phyloP scores from a whole-genome alignment of 805 yeast species.

The Barnettozyma pratensis region DNA sequence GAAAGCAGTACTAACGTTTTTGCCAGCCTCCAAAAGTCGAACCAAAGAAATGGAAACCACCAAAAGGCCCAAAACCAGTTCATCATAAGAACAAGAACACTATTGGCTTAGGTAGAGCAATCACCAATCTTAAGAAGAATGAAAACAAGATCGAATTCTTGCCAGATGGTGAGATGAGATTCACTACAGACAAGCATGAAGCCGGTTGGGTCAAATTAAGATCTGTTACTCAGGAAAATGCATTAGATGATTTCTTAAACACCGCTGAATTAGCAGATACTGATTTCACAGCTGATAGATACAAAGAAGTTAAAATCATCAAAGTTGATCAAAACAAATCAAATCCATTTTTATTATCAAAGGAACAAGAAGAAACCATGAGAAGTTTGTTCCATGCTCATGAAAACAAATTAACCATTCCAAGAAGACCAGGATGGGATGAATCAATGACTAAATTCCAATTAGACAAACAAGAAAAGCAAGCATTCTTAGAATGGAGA shows the following conservation, averaged over 20 bases:
- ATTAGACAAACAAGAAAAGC: slow-evolving; percentile 82
- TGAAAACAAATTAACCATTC: slow-evolving; percentile 73
- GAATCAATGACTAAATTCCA: slow-evolving; percentile 64
- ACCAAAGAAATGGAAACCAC: slow-evolving; percentile 77
- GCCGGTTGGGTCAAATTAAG: slow-evolving; percentile 86
- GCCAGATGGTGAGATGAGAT: slow-evolving; percentile 87
- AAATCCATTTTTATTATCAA: slow-evolving; percentile 57
- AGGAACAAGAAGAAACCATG: slow-evolving; percentile 59
- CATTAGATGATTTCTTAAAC: slow-evolving; percentile 88
- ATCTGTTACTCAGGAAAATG: slow-evolving; percentile 91
- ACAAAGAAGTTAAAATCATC: slow-evolving; percentile 77
- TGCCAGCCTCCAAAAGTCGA: slow-evolving; percentile 36
- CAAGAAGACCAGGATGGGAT: slow-evolving; percentile 89
- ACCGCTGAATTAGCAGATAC: slow-evolving; percentile 96
- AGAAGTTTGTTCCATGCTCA: slow-evolving; percentile 61
- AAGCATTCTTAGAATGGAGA: slow-evolving; percentile 93
- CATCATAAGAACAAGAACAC: slow-evolving; percentile 78
- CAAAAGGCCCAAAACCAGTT: slow-evolving; percentile 89
- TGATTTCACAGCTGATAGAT: slow-evolving; percentile 90
- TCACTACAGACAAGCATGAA: slow-evolving; percentile 78
- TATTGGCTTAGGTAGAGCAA: slow-evolving; percentile 81
- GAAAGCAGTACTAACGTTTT: not conserved
- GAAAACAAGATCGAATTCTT: slow-evolving; percentile 66
- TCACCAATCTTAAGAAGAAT: slow-evolving; percentile 64
- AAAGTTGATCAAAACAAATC: slow-evolving; percentile 49